Percentiles rank a stretch among this genome's conserved stretches.
Conservation (phyloP, 331 rosid genomes). For the Malus hybrid region DNA sequence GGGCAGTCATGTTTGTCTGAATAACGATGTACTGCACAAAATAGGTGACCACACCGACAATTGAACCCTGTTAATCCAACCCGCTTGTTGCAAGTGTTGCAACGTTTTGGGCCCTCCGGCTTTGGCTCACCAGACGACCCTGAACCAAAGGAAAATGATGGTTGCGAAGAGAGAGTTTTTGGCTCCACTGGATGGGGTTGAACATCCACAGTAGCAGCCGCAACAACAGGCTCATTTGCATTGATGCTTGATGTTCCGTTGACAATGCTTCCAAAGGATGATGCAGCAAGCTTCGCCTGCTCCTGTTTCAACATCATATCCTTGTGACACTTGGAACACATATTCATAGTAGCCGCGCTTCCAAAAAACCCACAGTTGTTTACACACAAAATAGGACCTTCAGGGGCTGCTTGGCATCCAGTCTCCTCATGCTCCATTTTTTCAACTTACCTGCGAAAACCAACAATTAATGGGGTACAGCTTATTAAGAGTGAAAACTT, state of each 20-base stretch:
- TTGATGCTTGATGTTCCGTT: slow-evolving; percentile 65
- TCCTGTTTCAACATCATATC: slow-evolving; percentile 75
- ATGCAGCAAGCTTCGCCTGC: slow-evolving; percentile 80
- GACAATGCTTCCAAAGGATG: slow-evolving; percentile 75
- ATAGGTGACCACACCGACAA: slow-evolving; percentile 76
- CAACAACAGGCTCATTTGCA: slow-evolving; percentile 31
- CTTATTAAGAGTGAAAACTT: not conserved
- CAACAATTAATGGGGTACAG: not conserved
- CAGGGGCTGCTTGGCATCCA: slow-evolving; percentile 88
- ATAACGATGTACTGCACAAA: slow-evolving; percentile 78
- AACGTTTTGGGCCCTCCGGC: slow-evolving; percentile 82
- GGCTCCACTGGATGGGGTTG: slow-evolving; percentile 39
- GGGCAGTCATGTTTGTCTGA: slow-evolving; percentile 82
- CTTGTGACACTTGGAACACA: slow-evolving; percentile 97
- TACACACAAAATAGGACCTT: slow-evolving; percentile 76
- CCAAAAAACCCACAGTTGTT: slow-evolving; percentile 94
- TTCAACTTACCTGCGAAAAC: slow-evolving; percentile 41
- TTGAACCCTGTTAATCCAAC: slow-evolving; percentile 88
- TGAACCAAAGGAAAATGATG: slow-evolving; percentile 29
- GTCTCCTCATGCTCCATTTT: slow-evolving; percentile 85
- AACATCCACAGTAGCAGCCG: slow-evolving; percentile 29
- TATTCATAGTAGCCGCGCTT: slow-evolving; percentile 81
- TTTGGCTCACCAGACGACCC: slow-evolving; percentile 32
- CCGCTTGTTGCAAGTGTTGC: slow-evolving; percentile 77
- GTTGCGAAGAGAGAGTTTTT: slow-evolving; percentile 30